Conservation (phyloP, 345 rosid genomes). For the Cochlearia excelsa region DNA sequence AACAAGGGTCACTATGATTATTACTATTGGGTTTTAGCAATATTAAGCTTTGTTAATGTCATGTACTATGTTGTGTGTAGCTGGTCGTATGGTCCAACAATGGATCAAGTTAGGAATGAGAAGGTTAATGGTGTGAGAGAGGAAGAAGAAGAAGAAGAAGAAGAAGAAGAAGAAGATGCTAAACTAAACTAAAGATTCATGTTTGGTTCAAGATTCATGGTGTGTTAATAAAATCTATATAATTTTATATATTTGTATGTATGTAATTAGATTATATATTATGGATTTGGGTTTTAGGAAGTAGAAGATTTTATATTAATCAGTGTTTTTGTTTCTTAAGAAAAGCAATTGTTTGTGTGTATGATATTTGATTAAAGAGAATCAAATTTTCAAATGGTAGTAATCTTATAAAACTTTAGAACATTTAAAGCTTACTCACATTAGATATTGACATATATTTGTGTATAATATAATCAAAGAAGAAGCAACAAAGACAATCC, state of each 20-base stretch:
- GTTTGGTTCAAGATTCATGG: slow-evolving; percentile 1
- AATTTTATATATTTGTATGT: slow-evolving; percentile 11
- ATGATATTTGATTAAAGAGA: slow-evolving; percentile 1
- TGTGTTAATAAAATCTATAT: slow-evolving; percentile 20
- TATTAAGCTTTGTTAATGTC: slow-evolving; percentile 54
- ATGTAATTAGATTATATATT: slow-evolving; percentile 33
- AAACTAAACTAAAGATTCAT: slow-evolving; percentile 22
- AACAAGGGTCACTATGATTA: slow-evolving; percentile 72
- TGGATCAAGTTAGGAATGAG: slow-evolving; percentile 38
- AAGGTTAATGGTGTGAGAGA: slow-evolving; percentile 41
- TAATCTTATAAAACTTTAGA: no score
- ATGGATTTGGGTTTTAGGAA: slow-evolving; percentile 32
- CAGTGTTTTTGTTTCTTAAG: slow-evolving; percentile 19
- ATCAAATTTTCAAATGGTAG: not conserved
- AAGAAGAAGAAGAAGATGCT: slow-evolving; percentile 31
- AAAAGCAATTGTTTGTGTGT: slow-evolving; percentile 23
- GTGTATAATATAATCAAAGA: slow-evolving; percentile 1
- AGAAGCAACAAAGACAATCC: slow-evolving; percentile 12
- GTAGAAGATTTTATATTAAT: slow-evolving; percentile 19
- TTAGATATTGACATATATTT: not conserved
- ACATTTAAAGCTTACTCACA: not conserved
- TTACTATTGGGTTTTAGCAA: slow-evolving; percentile 72
- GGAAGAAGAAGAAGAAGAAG: slow-evolving; percentile 38
- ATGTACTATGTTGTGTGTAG: slow-evolving; percentile 65
- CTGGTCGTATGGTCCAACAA: slow-evolving; percentile 70